Evolutionary conservation across 192 early-diverging fungal species (phyloP).

Genomic region (Backusella morwellensis): DNA sequence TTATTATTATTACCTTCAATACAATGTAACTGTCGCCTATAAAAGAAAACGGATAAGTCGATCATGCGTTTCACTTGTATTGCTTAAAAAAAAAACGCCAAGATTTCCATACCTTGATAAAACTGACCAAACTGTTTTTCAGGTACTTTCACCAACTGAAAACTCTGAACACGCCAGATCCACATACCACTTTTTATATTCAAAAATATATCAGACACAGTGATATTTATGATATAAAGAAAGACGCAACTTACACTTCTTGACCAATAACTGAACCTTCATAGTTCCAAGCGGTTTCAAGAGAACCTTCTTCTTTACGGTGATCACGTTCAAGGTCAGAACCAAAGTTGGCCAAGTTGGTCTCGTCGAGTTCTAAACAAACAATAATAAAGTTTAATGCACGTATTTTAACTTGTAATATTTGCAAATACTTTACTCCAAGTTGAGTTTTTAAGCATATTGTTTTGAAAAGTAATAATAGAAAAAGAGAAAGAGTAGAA

Average conservation of each 20-base stretch:
- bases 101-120: constrained; percentile 50
- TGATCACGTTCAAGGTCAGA: constrained; percentile 27
- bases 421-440: constrained; percentile 21
- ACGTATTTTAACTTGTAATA: background rate
- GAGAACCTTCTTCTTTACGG: constrained; percentile 31
- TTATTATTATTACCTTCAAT: constrained; percentile 52
- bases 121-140: constrained; percentile 63
- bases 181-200: constrained; percentile 51
- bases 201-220: background rate
- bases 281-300: constrained; percentile 33
- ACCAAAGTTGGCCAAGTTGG: constrained; percentile 34
- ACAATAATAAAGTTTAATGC: background rate
- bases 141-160: constrained; percentile 65
- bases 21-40: constrained; percentile 76
- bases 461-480: background rate
- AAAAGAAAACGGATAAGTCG: background rate
- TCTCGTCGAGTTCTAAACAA: constrained; percentile 24
- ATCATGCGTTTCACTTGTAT: too few species aligned
- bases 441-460: constrained; percentile 26
- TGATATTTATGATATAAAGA: too few species aligned
- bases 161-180: constrained; percentile 80
- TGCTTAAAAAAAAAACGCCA: too few species aligned
- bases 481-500: constrained; percentile 15
- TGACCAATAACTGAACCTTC: constrained; percentile 26
- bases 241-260: constrained; percentile 12